These are phyloP conservation scores for Petunia secreta DNA, from an alignment of 257 asterid species.

Conservation along the genomic window DNA sequence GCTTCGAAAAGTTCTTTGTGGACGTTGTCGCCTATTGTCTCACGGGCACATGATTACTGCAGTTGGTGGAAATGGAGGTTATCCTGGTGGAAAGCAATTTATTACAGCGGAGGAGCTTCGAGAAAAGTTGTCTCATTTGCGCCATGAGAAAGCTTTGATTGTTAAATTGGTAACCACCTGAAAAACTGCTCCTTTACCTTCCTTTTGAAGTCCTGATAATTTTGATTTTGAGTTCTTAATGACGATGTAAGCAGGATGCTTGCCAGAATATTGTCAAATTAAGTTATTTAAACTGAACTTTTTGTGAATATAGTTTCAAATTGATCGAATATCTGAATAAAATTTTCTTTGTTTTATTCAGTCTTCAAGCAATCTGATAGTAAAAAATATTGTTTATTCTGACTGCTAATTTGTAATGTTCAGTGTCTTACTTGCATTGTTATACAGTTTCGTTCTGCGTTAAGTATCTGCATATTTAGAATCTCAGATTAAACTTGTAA, in stretches of 20 bases:
- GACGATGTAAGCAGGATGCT: neutral
- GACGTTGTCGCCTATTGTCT: slow-evolving; percentile 91
- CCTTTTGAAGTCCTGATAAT: neutral
- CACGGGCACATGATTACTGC: slow-evolving; percentile 99
- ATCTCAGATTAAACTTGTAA: neutral
- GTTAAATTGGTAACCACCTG: slow-evolving; percentile 69
- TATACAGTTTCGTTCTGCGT: slow-evolving; percentile 26
- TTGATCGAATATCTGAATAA: neutral
- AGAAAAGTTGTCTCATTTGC: slow-evolving; percentile 82
- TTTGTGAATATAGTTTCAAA: neutral
- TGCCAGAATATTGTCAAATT: neutral
- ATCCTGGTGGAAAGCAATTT: slow-evolving; percentile 95
- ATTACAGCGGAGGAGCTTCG: slow-evolving; percentile 97
- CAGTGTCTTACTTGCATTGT: neutral
- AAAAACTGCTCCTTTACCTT: neutral
- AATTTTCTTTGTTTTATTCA: neutral
- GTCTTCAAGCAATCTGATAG: neutral
- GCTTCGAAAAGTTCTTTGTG: slow-evolving; percentile 75
- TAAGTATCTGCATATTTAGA: neutral
- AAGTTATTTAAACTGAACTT: neutral
- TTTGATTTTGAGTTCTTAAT: neutral
- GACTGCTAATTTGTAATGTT: neutral
- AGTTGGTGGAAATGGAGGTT: slow-evolving; percentile 99
- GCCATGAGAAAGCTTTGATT: slow-evolving; percentile 76
- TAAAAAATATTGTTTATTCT: neutral